A percentile compares a stretch with the other conserved stretches of the same genome.
These are phyloP conservation scores for Trichoderma asperellum DNA, from an alignment of 2,329 filamentous ascomycete genomes.

Conservation along the genomic window DNA sequence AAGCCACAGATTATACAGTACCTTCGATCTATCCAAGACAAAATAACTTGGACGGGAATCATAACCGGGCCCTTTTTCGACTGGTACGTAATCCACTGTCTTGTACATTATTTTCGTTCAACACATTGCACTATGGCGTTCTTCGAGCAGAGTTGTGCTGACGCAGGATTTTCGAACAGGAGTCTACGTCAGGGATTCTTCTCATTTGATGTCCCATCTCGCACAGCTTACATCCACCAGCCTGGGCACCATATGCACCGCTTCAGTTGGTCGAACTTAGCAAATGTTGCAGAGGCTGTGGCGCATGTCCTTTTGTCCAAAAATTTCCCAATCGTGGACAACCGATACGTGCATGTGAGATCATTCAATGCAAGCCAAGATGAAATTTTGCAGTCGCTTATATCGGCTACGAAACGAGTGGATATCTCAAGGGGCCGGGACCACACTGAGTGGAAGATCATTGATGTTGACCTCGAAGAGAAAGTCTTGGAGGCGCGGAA, in stretches of 20 bases:
- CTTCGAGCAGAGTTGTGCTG: not conserved
- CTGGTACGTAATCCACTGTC: not conserved
- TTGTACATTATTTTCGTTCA: not conserved
- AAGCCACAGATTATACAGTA: conserved; percentile 7
- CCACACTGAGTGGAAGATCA: not conserved
- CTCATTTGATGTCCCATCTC: not conserved
- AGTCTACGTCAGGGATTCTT: conserved; percentile 15
- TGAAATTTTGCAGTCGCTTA: conserved; percentile 6
- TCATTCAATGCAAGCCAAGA: conserved; percentile 21
- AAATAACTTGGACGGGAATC: not conserved
- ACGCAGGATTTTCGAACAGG: not conserved
- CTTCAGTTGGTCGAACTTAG: conserved; percentile 3
- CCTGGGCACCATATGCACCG: not conserved
- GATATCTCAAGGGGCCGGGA: not conserved
- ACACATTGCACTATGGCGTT: no score
- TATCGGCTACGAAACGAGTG: not conserved
- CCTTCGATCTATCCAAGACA: not conserved
- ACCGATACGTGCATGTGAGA: conserved; percentile 8
- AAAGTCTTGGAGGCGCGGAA: conserved; percentile 7
- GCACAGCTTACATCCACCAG: not conserved
- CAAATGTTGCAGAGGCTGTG: not conserved
- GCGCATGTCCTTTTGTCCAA: not conserved
- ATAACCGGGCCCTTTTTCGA: conserved; percentile 3
- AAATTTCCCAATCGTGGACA: not conserved
- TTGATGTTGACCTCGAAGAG: not conserved